These are phyloP conservation scores for Dioszegia aurantiaca DNA, from an alignment of 768 basidiomycete genomes.

Conservation along the genomic window DNA sequence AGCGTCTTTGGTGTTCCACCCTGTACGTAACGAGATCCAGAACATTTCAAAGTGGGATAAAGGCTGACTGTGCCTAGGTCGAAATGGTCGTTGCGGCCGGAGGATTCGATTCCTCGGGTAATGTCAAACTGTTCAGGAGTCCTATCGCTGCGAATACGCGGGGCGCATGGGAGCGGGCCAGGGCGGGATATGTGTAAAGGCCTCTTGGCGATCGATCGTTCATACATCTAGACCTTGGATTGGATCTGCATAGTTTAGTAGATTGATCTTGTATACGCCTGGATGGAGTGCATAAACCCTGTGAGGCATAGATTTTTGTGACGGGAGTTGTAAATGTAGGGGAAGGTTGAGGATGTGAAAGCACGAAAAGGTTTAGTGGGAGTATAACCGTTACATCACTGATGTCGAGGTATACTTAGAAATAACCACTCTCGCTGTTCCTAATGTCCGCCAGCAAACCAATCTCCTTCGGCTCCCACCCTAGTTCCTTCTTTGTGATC, in stretches of 20 bases:
- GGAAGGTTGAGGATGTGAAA: too few species aligned
- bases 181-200: neutral
- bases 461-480: slow-evolving; percentile 28
- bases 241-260: too few species aligned
- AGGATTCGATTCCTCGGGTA: slow-evolving; percentile 47
- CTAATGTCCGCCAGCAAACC: slow-evolving; percentile 18
- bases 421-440: neutral
- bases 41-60: neutral
- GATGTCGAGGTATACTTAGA: too few species aligned
- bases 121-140: slow-evolving; percentile 44
- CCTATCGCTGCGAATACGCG: slow-evolving; percentile 5
- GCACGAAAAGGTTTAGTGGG: too few species aligned
- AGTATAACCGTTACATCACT: too few species aligned
- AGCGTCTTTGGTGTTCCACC: slow-evolving; percentile 51
- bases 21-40: too few species aligned
- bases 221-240: too few species aligned
- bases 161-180: neutral
- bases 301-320: too few species aligned
- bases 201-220: neutral
- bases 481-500: slow-evolving; percentile 22
- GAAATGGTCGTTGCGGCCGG: slow-evolving; percentile 51
- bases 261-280: too few species aligned
- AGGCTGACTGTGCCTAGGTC: slow-evolving; percentile 25
- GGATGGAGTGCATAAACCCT: too few species aligned
- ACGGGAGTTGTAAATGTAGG: too few species aligned